Conservation (phyloP, 2,329 filamentous ascomycete species). For the Septoria linicola region DNA sequence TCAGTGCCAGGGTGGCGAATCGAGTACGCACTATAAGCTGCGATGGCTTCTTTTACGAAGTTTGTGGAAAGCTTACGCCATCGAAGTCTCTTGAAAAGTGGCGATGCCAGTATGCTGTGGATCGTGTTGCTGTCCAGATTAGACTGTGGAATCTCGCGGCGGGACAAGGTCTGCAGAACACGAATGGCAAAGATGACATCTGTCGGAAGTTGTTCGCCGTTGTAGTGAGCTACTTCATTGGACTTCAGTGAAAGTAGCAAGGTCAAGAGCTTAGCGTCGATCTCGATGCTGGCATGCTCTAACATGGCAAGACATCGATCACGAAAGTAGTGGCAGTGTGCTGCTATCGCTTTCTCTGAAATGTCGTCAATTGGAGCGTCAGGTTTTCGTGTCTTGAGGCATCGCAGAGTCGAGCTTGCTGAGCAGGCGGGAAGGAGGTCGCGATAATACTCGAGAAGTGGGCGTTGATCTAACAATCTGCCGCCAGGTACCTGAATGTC, state of each 20-base stretch:
- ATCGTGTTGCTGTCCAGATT: not conserved
- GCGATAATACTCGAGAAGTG: slow-evolving; percentile 17
- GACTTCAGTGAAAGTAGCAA: slow-evolving; percentile 6
- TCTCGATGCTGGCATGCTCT: not conserved
- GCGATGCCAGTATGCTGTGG: not conserved
- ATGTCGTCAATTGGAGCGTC: too few species aligned
- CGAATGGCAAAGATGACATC: slow-evolving; percentile 14
- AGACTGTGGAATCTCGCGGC: not conserved
- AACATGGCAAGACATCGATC: too few species aligned
- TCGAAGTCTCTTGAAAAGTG: slow-evolving; percentile 12
- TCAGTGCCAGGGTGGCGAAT: not conserved
- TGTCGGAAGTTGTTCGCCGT: slow-evolving; percentile 1
- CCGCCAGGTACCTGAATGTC: slow-evolving; percentile 15
- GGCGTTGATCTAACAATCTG: slow-evolving; percentile 21
- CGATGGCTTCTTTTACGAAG: not conserved
- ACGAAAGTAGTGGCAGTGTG: too few species aligned
- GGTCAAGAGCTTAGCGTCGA: slow-evolving; percentile 3
- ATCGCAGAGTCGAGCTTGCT: not conserved
- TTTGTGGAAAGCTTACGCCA: not conserved
- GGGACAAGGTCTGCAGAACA: slow-evolving; percentile 4
- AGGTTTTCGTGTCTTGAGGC: too few species aligned
- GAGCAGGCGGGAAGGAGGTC: slow-evolving; percentile 26
- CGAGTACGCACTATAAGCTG: slow-evolving; percentile 6
- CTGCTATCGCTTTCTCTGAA: too few species aligned
- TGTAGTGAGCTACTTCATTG: not conserved